Base-by-base conservation (phyloP, 2,329 filamentous ascomycete species). In the Geosmithia putterillii region DNA sequence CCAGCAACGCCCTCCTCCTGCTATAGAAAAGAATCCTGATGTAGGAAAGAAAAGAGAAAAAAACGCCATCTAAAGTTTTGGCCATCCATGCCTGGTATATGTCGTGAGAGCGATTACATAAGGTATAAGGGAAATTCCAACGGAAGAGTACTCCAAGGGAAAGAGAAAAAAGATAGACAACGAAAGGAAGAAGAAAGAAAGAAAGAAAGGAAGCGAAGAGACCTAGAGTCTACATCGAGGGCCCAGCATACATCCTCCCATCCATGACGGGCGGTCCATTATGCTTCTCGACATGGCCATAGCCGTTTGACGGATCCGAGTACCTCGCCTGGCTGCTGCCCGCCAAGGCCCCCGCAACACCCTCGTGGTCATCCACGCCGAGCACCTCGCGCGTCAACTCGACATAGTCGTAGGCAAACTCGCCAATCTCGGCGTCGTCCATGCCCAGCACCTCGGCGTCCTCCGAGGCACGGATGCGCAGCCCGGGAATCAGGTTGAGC, bases 331-430 rank as follows among this genome's bases (percentile, higher is more conserved):
- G 10, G 10, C 10, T 3, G 12, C 54, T 70, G 7, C 54, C 61
- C 6, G 56, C 59, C 6, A 12, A n/a, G n/a, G n/a, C n/a, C n/a
- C n/a, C n/a, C n/a, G n/a, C n/a, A n/a, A n/a, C n/a, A n/a, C n/a
- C 28, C 28, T 32, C 28, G 3, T 32, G 28, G 43, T 71, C 67
- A 8, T 66, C 57, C 38, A 70, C 69, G 47, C 64, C 70, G 41
- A 71, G 55, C 35, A 71, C 66, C 52, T 71, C 69, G 32, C 85
- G 71, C 18, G 76, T 82, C 50, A 92, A 70, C 69, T 94, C 87
- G 50, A 94, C 86, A 54, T 94, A 94, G 62, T 94, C 88, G 60
- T 94, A 94, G n/a, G 86, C 88, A 59, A 92, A 94, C 66, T 94
- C 88, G 59, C 88, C 88, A 55, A 94, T 86, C 63, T 95, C 87